Evolutionary conservation across 2,329 filamentous ascomycete genomes (phyloP), one percentile per base, ranked within the genome.

Genomic region (Epichloe elymi): DNA sequence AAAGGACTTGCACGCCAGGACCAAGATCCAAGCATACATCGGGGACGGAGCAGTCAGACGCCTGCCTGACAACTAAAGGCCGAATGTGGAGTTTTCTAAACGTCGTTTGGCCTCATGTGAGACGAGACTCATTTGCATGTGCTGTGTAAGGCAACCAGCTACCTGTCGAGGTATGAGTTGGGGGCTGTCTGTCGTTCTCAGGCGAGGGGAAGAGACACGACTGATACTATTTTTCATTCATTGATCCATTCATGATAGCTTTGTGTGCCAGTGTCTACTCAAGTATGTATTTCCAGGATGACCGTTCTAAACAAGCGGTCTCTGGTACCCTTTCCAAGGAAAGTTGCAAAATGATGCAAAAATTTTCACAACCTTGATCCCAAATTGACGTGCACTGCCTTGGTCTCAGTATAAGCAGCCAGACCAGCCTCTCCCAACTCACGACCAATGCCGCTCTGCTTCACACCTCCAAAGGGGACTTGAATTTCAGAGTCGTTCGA

Each of bases 381-480:
- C 56, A 73, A 59, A 38, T 52, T 52, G 14, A 54, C 38, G 41
- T 54, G 52, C 38, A 49, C 61, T 0, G 70, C 65, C 61, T 74
- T 74, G 15, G 67, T 70, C 50, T 73, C 67, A 2, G 67, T 64
- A 47, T 73, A 74, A 0, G 65, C 70, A 6, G 65, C 67, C 7
- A 74, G 61, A 5, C 70, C 71, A 5, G 70, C 70, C 57, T 73
- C 70, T 43, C 71, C 71, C 15, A 73, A 56, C 50, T 74, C 71
- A 6, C 70, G 59, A 0, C 71, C 71, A 30, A 74, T 69, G n/a
- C 71, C 71, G 46, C 71, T 74, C 61, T 74, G 71, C 61, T 74
- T 74, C 11, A 73, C 66, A 3, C 71, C 71, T 5, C 71, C 71
- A 51, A 74, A 74, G 0, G 71, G 71, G 36, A 74, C 65, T 3